Percentiles rank a stretch among this genome's conserved stretches.
phyloP scores from a whole-genome alignment of 805 yeast genomes.

The Metschnikowia matae region DNA sequence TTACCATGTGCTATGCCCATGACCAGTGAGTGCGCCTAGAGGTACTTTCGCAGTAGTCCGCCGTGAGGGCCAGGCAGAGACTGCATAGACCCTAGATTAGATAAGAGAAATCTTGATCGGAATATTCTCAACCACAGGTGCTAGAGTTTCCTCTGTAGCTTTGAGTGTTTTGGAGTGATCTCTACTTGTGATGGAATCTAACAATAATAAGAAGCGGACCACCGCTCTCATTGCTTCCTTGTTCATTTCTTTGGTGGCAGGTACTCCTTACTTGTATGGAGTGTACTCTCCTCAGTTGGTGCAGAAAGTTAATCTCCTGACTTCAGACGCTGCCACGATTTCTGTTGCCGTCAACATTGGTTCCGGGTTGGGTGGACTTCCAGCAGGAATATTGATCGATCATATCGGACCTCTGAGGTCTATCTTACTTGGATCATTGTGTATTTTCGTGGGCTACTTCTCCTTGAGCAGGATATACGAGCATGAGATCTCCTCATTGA shows the following conservation, averaged over 20 bases:
- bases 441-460: constrained; percentile 53
- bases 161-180: background rate
- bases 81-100: background rate
- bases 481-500: constrained; percentile 34
- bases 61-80: background rate
- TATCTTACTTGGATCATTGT: constrained; percentile 50
- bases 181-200: background rate
- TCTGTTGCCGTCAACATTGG: constrained; percentile 60
- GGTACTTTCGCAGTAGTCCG: background rate
- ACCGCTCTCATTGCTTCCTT: constrained; percentile 29
- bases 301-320: constrained; percentile 50
- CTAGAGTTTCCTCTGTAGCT: background rate
- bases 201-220: background rate
- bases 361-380: constrained; percentile 62
- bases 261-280: constrained; percentile 73
- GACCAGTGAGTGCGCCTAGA: too few species aligned
- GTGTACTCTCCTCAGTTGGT: constrained; percentile 73
- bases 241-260: constrained; percentile 61
- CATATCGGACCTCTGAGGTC: constrained; percentile 52
- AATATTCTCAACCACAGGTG: background rate
- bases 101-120: background rate
- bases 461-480: constrained; percentile 47
- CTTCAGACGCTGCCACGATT: constrained; percentile 59
- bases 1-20: too few species aligned
- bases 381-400: constrained; percentile 69